These are phyloP conservation scores for Pichia eremophila DNA, from an alignment of 805 yeast genomes.

Conservation along the genomic window DNA sequence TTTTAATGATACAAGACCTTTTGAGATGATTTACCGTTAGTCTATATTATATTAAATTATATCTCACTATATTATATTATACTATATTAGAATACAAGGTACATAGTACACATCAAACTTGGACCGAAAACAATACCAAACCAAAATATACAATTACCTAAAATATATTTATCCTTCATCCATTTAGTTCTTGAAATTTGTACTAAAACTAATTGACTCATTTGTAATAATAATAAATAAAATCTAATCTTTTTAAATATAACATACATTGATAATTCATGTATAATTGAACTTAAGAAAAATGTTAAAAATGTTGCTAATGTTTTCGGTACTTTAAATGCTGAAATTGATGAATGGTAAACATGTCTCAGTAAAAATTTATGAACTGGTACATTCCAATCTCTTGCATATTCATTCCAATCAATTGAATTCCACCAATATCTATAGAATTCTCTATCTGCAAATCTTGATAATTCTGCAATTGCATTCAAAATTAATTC, in stretches of 20 bases:
- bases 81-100: slow-evolving; percentile 52
- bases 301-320: slow-evolving; percentile 75
- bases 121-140: slow-evolving; percentile 87
- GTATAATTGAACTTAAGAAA: slow-evolving; percentile 70
- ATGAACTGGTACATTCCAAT: slow-evolving; percentile 95
- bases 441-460: slow-evolving; percentile 88
- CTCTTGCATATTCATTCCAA: slow-evolving; percentile 88
- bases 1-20: slow-evolving; percentile 91
- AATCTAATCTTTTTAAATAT: slow-evolving; percentile 75
- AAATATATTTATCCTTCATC: slow-evolving; percentile 42
- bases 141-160: slow-evolving; percentile 87
- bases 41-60: too few species aligned
- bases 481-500: slow-evolving; percentile 83
- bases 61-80: too few species aligned
- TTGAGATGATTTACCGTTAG: slow-evolving; percentile 78
- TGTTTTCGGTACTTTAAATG: slow-evolving; percentile 52
- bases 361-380: slow-evolving; percentile 84
- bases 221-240: slow-evolving; percentile 69
- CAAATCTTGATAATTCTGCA: slow-evolving; percentile 81
- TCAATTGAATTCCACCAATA: slow-evolving; percentile 96
- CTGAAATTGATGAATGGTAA: slow-evolving; percentile 80
- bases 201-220: slow-evolving; percentile 80
- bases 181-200: slow-evolving; percentile 50
- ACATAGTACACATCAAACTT: slow-evolving; percentile 74
- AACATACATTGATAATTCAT: slow-evolving; percentile 88